phyloP scores from a whole-genome alignment of 2,329 filamentous ascomycete genomes.

The Gliomastix tumulicola region DNA sequence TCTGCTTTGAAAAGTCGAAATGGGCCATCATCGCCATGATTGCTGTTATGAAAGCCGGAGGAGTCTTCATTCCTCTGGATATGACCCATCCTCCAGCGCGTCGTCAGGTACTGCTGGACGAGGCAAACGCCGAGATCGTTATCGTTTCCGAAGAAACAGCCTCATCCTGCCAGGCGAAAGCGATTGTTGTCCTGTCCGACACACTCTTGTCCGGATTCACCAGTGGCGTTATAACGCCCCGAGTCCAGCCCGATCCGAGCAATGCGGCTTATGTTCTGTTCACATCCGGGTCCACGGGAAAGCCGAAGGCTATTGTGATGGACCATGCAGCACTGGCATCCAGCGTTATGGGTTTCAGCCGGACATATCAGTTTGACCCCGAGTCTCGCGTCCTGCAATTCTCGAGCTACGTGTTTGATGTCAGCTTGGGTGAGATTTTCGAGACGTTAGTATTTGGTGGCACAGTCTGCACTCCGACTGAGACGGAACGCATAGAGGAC shows the following conservation, averaged over 20 bases:
- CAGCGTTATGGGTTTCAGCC: background rate
- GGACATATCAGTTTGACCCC: slow-evolving; percentile 31
- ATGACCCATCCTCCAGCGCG: slow-evolving; percentile 18
- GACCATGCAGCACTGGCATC: slow-evolving; percentile 7
- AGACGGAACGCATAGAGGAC: slow-evolving; percentile 20
- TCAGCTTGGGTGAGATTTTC: slow-evolving; percentile 36
- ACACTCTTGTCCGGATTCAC: too few species aligned
- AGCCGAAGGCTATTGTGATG: slow-evolving; percentile 13
- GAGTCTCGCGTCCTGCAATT: slow-evolving; percentile 32
- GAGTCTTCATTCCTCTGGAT: slow-evolving; percentile 22
- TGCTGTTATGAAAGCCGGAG: slow-evolving; percentile 23
- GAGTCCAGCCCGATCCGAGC: background rate
- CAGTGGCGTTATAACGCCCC: too few species aligned
- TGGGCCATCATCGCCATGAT: slow-evolving; percentile 24
- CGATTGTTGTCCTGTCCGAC: background rate
- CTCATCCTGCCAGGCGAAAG: background rate
- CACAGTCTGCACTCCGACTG: slow-evolving; percentile 29
- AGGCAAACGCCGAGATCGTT: background rate
- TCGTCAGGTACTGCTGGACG: background rate
- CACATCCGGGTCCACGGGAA: slow-evolving; percentile 11
- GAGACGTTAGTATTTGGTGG: slow-evolving; percentile 32
- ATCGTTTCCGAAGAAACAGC: background rate
- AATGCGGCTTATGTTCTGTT: slow-evolving; percentile 12
- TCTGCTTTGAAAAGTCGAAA: slow-evolving; percentile 27
- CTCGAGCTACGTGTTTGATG: slow-evolving; percentile 40